phyloP scores from a whole-genome alignment of 2,329 filamentous ascomycete genomes.

The Mycosphaerella arachidis region DNA sequence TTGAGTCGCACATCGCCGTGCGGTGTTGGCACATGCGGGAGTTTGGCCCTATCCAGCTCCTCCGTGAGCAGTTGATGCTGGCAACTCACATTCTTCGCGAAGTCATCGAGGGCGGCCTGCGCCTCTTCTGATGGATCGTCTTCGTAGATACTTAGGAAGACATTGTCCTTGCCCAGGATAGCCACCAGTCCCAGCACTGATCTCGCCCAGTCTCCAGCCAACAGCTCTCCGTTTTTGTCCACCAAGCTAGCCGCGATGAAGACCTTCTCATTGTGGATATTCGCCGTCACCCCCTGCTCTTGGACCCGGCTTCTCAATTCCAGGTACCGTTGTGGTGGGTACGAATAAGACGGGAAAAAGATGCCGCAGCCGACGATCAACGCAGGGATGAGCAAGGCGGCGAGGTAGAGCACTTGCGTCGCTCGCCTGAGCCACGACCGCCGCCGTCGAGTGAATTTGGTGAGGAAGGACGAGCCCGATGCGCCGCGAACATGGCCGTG shows the following conservation, averaged over 20 bases:
- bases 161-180: slow-evolving; percentile 62
- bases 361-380: slow-evolving; percentile 42
- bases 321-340: slow-evolving; percentile 50
- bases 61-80: slow-evolving; percentile 54
- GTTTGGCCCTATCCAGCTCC: slow-evolving; percentile 52
- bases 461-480: slow-evolving; percentile 7
- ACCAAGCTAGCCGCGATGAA: slow-evolving; percentile 70
- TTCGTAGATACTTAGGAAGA: slow-evolving; percentile 70
- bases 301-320: slow-evolving; percentile 36
- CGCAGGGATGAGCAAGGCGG: slow-evolving; percentile 15
- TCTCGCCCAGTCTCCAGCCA: slow-evolving; percentile 60
- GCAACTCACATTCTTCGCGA: slow-evolving; percentile 48
- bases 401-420: slow-evolving; percentile 12
- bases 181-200: slow-evolving; percentile 59
- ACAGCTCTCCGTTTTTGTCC: slow-evolving; percentile 57
- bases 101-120: slow-evolving; percentile 49
- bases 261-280: slow-evolving; percentile 59
- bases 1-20: slow-evolving; percentile 62
- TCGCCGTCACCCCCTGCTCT: slow-evolving; percentile 36
- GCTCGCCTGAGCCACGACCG: slow-evolving; percentile 14
- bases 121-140: slow-evolving; percentile 61
- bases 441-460: slow-evolving; percentile 14
- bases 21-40: slow-evolving; percentile 59
- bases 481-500: slow-evolving; percentile 6
- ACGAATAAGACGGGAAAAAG: slow-evolving; percentile 55